A percentile compares a stretch with the other conserved stretches of the same genome.
Conservation (phyloP, 2,329 filamentous ascomycete species). For the Xylaria sp. region DNA sequence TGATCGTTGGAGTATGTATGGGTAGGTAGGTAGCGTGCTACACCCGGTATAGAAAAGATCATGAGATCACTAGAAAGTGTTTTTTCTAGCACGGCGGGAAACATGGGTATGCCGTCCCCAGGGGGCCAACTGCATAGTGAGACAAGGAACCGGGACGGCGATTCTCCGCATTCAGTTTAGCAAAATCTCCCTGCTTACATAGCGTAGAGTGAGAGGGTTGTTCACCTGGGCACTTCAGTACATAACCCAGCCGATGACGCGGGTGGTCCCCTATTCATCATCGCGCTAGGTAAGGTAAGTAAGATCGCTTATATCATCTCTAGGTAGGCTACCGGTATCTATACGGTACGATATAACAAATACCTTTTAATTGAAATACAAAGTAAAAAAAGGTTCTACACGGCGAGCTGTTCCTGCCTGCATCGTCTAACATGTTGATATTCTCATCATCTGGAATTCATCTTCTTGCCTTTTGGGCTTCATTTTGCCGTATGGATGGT, state of each 20-base stretch:
- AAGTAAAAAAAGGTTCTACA: background rate
- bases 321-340: background rate
- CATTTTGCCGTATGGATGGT: background rate
- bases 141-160: slow-evolving; percentile 9
- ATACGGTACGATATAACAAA: background rate
- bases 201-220: background rate
- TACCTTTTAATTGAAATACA: background rate
- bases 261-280: slow-evolving; percentile 14
- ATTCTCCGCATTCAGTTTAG: slow-evolving; percentile 10
- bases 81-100: background rate
- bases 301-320: background rate
- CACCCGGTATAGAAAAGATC: slow-evolving; percentile 1
- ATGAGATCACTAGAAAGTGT: slow-evolving; percentile 25
- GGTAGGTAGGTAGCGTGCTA: no score
- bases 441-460: background rate
- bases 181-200: slow-evolving; percentile 1
- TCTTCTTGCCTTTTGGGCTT: background rate
- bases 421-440: background rate
- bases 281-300: background rate
- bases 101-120: slow-evolving; percentile 10
- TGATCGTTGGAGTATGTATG: background rate
- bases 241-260: slow-evolving; percentile 10
- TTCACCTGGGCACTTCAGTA: background rate
- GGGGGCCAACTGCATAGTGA: slow-evolving; percentile 15
- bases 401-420: background rate